Percentiles rank a stretch among this genome's conserved stretches.
Conservation (phyloP, 352 stramenopile genomes). For the Globisporangium orthogonon region DNA sequence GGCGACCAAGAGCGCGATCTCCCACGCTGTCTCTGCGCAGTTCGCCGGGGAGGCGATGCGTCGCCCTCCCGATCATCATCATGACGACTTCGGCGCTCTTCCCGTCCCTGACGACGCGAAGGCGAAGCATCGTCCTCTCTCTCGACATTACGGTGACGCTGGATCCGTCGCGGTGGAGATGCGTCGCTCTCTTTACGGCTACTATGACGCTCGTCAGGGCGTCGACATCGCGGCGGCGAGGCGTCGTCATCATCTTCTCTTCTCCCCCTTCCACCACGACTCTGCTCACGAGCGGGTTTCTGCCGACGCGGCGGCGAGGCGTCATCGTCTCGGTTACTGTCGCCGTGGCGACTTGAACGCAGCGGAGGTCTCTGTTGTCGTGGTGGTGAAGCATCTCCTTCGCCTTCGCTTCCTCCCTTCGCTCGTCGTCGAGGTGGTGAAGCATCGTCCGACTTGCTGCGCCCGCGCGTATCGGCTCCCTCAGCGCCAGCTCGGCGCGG, state of each 20-base stretch:
- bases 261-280: no score
- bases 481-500: conserved; percentile 7
- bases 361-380: conserved; percentile 11
- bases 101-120: conserved; percentile 6
- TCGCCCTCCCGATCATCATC: neutral
- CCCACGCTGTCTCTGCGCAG: neutral
- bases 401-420: neutral
- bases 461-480: neutral
- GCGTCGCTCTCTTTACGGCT: neutral
- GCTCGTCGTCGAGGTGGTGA: neutral
- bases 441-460: neutral
- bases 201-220: neutral
- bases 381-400: conserved; percentile 25
- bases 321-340: no score
- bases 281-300: no score
- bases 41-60: conserved; percentile 20
- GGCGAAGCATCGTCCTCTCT: neutral
- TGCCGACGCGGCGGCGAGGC: conserved; percentile 13
- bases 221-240: conserved; percentile 10
- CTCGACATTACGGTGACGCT: neutral
- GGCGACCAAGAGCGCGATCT: conserved; percentile 6
- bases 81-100: neutral
- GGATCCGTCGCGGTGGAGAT: neutral
- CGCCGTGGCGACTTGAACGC: conserved; percentile 1
- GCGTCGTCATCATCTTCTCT: neutral